Evolutionary conservation across 306 rosid species (phyloP), one percentile per base, ranked within the genome.

Genomic region (Cucurbita argyrosperma): DNA sequence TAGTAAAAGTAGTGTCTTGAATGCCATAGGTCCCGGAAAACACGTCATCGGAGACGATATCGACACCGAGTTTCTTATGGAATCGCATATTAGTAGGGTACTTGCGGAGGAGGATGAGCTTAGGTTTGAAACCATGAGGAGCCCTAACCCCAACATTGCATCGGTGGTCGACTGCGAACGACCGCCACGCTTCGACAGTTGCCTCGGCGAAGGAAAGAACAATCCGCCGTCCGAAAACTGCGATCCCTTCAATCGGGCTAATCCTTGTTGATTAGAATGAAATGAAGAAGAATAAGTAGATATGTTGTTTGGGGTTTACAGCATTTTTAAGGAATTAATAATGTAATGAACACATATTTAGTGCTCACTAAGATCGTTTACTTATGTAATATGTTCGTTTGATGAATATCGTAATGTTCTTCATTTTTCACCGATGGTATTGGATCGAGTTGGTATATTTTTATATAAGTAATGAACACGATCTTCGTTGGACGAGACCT

Each of bases 141-240:
- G 59, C 3, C 53, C 53, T 1, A 70, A 49, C 10, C 37, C 57
- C 1, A 13, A 30, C 45, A 6, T 10, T 1, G 30, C 59, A 0
- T 42, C 74, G 0, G 74, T 15, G 5, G 59, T 26, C 9, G 13
- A 70, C 10, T 70, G 74, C 1, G 58, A 21, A 13, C 55, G 58
- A 5, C 74, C 74, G 3, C 74, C 74, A 9, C 49, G 74, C 8
- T 70, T 49, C 23, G 74, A 70, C 8, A 70, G 74, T 53, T 70
- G 74, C 35, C 45, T 70, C 14, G 58, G 58, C 14, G 43, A 47
- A 35, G 15, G 7, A 35, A 70, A n/a, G 13, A 7, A 13, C 30
- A 70, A 5, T 3, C 59, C 57, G 1, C 58, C 37, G 0, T 5
- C 12, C 18, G 43, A 35, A 30, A 70, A 70, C 15, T 70, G 74